These are phyloP conservation scores for Metrosideros polymorpha DNA, from an alignment of 441 rosid genomes.

Conservation along the genomic window DNA sequence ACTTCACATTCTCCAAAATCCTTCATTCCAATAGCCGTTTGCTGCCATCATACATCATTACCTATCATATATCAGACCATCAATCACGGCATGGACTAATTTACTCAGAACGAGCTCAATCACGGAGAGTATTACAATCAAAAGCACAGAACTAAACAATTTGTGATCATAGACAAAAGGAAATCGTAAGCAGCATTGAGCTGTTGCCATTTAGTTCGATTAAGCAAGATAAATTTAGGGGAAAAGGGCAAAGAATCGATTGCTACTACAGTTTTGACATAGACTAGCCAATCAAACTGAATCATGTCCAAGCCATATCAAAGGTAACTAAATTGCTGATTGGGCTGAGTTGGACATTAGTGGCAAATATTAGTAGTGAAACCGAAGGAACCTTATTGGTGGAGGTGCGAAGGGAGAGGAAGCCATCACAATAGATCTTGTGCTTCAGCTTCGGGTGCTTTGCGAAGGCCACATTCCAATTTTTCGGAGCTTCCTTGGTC, in stretches of 20 bases:
- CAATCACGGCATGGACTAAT: background rate
- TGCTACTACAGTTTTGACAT: too few species aligned
- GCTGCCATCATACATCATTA: background rate
- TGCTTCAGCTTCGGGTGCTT: constrained; percentile 76
- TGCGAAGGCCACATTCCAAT: constrained; percentile 75
- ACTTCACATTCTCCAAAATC: background rate
- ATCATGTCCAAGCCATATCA: background rate
- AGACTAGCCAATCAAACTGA: too few species aligned
- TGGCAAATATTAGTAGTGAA: background rate
- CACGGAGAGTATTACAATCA: too few species aligned
- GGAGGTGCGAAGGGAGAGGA: constrained; percentile 38
- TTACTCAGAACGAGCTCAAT: too few species aligned
- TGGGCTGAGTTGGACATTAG: background rate
- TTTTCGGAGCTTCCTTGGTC: constrained; percentile 26
- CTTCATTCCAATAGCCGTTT: background rate
- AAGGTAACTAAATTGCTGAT: background rate
- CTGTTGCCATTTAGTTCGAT: too few species aligned
- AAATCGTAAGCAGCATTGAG: too few species aligned
- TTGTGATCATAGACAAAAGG: too few species aligned
- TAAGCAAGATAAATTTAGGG: too few species aligned
- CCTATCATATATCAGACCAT: background rate
- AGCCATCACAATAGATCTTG: constrained; percentile 76
- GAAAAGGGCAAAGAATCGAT: background rate
- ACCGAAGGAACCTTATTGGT: constrained; percentile 30
- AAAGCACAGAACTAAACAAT: too few species aligned